Percentiles rank a stretch among this genome's conserved stretches.
Conservation (phyloP, 73 alveolate species). For the Tetrahymena malaccensis region DNA sequence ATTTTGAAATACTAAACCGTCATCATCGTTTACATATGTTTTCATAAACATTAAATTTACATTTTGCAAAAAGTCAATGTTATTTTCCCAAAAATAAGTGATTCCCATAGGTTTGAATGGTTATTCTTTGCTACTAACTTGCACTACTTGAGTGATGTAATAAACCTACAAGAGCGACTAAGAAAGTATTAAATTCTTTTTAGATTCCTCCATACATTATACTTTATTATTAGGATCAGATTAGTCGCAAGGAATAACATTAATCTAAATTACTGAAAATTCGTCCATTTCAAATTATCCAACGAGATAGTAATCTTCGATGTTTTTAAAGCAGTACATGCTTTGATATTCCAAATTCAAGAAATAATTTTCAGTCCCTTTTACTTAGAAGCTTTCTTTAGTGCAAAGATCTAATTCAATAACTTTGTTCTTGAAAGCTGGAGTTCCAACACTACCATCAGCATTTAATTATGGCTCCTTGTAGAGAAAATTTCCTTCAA, state of each 20-base stretch:
- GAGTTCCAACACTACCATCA: background rate
- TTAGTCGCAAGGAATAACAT: background rate
- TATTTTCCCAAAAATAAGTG: background rate
- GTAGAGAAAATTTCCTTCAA: background rate
- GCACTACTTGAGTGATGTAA: background rate
- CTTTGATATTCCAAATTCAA: background rate
- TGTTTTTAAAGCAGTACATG: background rate
- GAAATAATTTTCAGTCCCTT: background rate
- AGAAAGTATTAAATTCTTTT: background rate
- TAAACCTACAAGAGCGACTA: background rate
- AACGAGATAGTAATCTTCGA: background rate
- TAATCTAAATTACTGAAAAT: background rate
- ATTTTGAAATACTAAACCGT: background rate
- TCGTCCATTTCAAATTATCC: background rate
- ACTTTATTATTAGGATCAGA: background rate
- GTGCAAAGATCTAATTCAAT: background rate
- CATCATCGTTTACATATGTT: background rate
- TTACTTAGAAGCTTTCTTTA: background rate
- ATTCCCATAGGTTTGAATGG: background rate
- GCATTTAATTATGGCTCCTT: background rate
- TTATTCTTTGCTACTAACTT: background rate
- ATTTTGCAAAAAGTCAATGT: background rate
- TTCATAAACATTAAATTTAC: background rate
- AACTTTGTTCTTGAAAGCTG: background rate
- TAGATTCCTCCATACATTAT: background rate